Base-by-base conservation (phyloP, 1,139 yeast genomes). In the Suhomyces bolitotheri region DNA sequence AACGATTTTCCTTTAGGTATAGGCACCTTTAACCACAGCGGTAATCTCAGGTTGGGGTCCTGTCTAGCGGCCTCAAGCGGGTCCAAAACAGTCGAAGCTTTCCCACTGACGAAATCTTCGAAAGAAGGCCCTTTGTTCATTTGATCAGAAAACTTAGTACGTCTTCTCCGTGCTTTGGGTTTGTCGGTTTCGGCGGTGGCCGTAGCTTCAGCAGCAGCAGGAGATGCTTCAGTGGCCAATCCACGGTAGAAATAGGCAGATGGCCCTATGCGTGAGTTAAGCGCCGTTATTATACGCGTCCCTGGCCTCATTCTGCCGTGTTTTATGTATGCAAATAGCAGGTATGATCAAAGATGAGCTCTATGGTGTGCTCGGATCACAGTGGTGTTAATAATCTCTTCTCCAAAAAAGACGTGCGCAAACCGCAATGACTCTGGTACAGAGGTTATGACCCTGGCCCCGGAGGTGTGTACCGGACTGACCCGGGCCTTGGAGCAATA, bases 1-100 rank as follows among this genome's bases (percentile, higher is more conserved):
- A 78, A 92, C 29, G 85, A 82, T 46, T 79, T 73, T 31, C 98
- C 98, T 64, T 86, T 87, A 11, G 98, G 98, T 47, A 92, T 89
- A 6, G 95, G 95, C 3, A 92, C 96, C 59, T 87, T 89, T 38
- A 94, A 73, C 99, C 99, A 94, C 38, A 77, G 66, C 5, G 99
- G 99, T 39, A 94, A 71, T 50, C 96, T 71, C 20, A 82, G 86
- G 36, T 74, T 67, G 0, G 80, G 77, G 42, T 76, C 80, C 35
- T 62, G 60, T 44, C 81, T 62, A 2, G 82, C 84, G 24, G 78
- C 76, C 48, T 83, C 90, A 33, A 85, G 64, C 2, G 95, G 94
- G 54, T 83, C 90, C 12, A 73, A 54, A 63, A 77, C 66, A 34
- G 77, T 75, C 7, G 84, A 76, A 1, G 96, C 96, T 40, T 80